Base-by-base conservation (phyloP, 768 basidiomycete species). In the Pleurotus ostreatus region DNA sequence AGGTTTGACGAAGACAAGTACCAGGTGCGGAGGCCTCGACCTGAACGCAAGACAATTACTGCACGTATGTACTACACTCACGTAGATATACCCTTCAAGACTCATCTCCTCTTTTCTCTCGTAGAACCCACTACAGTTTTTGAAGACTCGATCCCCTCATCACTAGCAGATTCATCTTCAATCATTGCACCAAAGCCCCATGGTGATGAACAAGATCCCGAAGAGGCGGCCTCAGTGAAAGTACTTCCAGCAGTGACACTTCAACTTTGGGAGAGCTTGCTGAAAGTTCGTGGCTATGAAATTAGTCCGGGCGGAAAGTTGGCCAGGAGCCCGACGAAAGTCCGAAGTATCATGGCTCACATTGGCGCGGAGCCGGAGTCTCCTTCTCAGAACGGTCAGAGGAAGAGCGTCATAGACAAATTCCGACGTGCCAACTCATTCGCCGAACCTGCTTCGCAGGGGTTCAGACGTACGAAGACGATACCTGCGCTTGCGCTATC, bases 381-480 rank as follows among this genome's bases (percentile, higher is more conserved):
- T 2, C 51, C 51, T 15, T 23, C 51, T 30, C 26, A 20, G 23
- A 48, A 61, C 16, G 51, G 37, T 12, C 30, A 57, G 47, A 63
- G 62, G 5, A 61, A 62, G 57, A 78, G 79, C 55, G 71, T 86
- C 16, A 79, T 90, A 38, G 79, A 83, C 15, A 73, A 79, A 5
- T 87, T 88, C 61, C 71, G 80, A 59, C 80, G 89, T 5, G 70
- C 78, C 7, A 82, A 86, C 41, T 89, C 88, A 8, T 89, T 90
- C 62, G 80, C 78, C 2, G 68, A 67, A 15, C 61, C 55, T 38
- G 61, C 61, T 22, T 53, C 51, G 15, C 18, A 30, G 25, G 51
- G 51, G 7, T 83, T 85, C 65, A 70, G 76, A 37, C 76, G 80
- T 39, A 73, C 69, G 38, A 64, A 68, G 38, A 73, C 74, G 4